phyloP scores from a whole-genome alignment of 345 rosid genomes.

The Aquilaria sinensis region DNA sequence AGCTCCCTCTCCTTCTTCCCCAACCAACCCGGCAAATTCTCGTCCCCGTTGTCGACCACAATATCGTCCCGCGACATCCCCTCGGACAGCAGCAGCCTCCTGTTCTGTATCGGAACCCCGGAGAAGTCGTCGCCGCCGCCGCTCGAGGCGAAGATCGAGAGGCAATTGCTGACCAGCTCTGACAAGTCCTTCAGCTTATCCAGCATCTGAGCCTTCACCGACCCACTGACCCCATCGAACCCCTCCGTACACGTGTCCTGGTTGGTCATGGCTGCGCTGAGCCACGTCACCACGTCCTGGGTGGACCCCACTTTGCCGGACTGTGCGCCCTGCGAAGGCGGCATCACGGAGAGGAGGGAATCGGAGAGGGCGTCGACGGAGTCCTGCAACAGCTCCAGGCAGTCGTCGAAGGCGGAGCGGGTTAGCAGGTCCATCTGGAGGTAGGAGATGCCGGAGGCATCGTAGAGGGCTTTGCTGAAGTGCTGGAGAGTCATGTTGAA shows the following conservation, averaged over 20 bases:
- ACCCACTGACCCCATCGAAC: constrained; percentile 44
- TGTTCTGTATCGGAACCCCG: constrained; percentile 89
- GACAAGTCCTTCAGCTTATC: constrained; percentile 59
- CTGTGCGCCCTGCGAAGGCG: constrained; percentile 7
- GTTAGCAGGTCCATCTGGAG: constrained; percentile 52
- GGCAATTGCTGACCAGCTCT: constrained; percentile 84
- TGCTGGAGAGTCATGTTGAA: constrained; percentile 90
- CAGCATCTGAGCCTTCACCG: constrained; percentile 59
- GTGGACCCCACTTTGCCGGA: constrained; percentile 18
- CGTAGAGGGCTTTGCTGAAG: constrained; percentile 68
- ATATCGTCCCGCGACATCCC: constrained; percentile 9
- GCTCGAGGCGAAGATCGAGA: constrained; percentile 62
- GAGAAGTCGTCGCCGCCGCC: constrained; percentile 47
- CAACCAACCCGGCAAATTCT: constrained; percentile 60
- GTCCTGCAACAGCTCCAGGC: constrained; percentile 87
- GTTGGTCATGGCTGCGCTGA: constrained; percentile 84
- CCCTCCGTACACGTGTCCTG: constrained; percentile 96
- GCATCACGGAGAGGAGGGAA: constrained; percentile 47
- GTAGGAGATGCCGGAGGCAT: constrained; percentile 38
- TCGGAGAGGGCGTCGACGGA: constrained; percentile 73
- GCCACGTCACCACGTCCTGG: constrained; percentile 89
- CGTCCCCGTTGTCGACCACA: constrained; percentile 3
- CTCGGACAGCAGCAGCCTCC: constrained; percentile 40
- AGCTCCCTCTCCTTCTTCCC: constrained; percentile 52
- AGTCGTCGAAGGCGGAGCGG: constrained; percentile 77